These are phyloP conservation scores for Kluyveromyces lactis DNA, from an alignment of 805 yeast genomes.

Conservation along the genomic window DNA sequence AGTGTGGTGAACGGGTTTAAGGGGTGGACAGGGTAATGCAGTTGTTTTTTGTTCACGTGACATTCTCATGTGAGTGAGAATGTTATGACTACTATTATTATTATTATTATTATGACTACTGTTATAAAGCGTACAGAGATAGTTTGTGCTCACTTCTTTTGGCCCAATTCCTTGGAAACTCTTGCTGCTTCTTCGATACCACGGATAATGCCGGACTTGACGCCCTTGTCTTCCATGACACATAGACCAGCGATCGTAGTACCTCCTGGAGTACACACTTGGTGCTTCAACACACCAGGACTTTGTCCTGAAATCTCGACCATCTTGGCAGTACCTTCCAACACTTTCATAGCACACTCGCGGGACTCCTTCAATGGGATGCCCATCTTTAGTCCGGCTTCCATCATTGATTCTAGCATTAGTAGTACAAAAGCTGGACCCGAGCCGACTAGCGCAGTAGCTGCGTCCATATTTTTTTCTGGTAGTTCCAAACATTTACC, in stretches of 20 bases:
- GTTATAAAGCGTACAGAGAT: no score
- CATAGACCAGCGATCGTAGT: conserved; percentile 93
- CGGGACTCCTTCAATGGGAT: conserved; percentile 76
- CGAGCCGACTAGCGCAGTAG: conserved; percentile 90
- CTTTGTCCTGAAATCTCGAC: conserved; percentile 72
- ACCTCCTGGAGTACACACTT: conserved; percentile 96
- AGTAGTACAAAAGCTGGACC: conserved; percentile 92
- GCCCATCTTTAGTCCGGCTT: conserved; percentile 93
- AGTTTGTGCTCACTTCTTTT: conserved; percentile 30
- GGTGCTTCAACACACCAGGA: conserved; percentile 80
- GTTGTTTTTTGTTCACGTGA: no score
- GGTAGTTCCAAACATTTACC: conserved; percentile 59
- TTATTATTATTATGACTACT: no score
- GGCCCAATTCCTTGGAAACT: conserved; percentile 55
- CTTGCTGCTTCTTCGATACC: conserved; percentile 91
- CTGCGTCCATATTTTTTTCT: conserved; percentile 93
- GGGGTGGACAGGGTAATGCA: no score
- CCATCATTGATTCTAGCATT: conserved; percentile 85
- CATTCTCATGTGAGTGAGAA: no score
- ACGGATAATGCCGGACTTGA: conserved; percentile 77
- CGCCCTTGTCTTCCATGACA: conserved; percentile 85
- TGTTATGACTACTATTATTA: no score
- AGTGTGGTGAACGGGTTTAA: neutral
- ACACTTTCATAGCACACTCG: conserved; percentile 84
- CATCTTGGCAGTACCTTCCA: conserved; percentile 93